Evolutionary conservation across 2,329 filamentous ascomycete species (phyloP), one percentile per base, ranked within the genome.

Genomic region (Phoma sp.): DNA sequence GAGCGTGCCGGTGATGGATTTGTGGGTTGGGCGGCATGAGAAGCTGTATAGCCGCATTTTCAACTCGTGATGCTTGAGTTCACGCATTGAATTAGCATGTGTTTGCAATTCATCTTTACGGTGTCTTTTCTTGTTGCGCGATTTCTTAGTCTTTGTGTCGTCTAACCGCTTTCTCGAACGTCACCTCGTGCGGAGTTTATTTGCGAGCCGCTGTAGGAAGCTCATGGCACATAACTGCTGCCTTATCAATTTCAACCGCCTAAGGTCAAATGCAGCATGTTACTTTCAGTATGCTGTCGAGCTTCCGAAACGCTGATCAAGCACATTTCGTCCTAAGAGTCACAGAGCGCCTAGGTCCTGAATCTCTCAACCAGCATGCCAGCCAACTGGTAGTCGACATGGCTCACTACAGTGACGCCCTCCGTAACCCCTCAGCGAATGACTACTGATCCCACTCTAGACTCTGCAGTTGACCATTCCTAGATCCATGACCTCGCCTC

Each of bases 1-100:
- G 78, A 86, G 80, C 51, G 87, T 92, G 58, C 91, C 91, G 1
- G 83, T 87, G 1, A 87, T 94, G 84, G 91, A 95, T 77, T 73
- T 95, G 29, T 95, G 91, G 90, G 82, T 92, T 68, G 91, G 91
- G 3, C 82, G 91, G 70, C 91, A 95, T 74, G 91, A 95, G 80
- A 79, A 91, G 71, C 74, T 95, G 61, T 95, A 95, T 74, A 93
- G 90, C 55, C 85, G 91, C 65, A 94, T 95, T 50, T 95, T 95
- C 71, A 95, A 95, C 76, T 93, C 90, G 65, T 94, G 69, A 66
- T 35, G 2, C 3, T 7, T 6, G 17, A 13, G 12, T 12, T 5
- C 29, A 10, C 10, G 4, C 8, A 29, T 3, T 8, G 27, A 29
- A 9, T 10, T 10, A 29, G 27, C 27, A 29, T 29, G 9, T 8